phyloP scores from a whole-genome alignment of 108 stramenopile species.

The Cyclotella kingstonii region DNA sequence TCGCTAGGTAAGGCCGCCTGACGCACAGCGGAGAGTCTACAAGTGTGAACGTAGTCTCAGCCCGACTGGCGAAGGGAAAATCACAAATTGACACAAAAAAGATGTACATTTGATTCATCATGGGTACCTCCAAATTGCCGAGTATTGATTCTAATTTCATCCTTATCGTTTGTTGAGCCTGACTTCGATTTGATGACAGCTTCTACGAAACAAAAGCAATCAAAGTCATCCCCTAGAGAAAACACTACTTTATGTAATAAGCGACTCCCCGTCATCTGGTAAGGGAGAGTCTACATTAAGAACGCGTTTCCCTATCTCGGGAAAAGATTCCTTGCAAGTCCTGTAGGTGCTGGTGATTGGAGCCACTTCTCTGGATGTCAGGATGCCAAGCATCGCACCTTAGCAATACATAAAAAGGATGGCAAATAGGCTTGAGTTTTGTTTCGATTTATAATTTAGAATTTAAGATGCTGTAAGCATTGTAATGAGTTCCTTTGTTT shows the following conservation, averaged over 20 bases:
- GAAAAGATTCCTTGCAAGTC: conserved; percentile 63
- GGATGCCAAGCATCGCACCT: conserved; percentile 53
- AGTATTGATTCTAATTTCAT: too few relatives aligned
- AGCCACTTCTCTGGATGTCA: conserved; percentile 69
- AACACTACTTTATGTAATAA: conserved; percentile 38
- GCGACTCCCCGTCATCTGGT: conserved; percentile 55
- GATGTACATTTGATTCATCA: too few relatives aligned
- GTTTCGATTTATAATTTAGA: conserved; percentile 70
- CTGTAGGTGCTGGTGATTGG: conserved; percentile 77
- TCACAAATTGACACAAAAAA: too few relatives aligned
- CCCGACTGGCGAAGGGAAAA: too few relatives aligned
- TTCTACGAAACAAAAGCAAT: conserved; percentile 46
- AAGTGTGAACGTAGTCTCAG: too few relatives aligned
- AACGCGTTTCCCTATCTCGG: conserved; percentile 48
- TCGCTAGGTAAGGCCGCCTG: too few relatives aligned
- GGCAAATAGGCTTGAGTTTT: conserved; percentile 72
- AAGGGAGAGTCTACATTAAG: conserved; percentile 61
- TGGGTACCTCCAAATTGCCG: too few relatives aligned
- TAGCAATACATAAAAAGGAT: conserved; percentile 53
- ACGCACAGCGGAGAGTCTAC: too few relatives aligned
- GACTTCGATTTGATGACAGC: conserved; percentile 35
- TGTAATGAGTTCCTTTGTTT: too few relatives aligned
- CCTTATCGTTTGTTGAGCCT: conserved; percentile 32
- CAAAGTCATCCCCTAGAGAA: conserved; percentile 47
- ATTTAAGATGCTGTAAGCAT: too few relatives aligned